Conservation (phyloP, 345 rosid genomes). For the Toxicodendron radicans region DNA sequence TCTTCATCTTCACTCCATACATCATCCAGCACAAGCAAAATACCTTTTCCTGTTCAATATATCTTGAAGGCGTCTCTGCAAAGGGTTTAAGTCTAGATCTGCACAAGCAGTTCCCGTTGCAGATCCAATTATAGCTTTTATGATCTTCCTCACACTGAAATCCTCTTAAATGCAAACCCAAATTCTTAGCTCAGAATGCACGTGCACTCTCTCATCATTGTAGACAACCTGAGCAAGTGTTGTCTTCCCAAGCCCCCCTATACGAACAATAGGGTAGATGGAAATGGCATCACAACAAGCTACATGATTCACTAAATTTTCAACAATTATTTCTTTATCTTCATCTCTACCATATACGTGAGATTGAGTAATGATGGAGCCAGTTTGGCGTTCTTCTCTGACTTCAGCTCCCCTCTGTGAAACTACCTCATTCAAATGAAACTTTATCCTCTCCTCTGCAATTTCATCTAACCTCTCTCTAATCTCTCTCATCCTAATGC, state of each 20-base stretch:
- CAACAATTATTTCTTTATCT: background rate
- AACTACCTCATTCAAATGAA: constrained; percentile 10
- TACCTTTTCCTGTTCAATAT: background rate
- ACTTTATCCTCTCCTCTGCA: constrained; percentile 8
- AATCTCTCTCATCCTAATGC: constrained; percentile 1
- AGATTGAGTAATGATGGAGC: constrained; percentile 16
- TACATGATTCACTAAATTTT: background rate
- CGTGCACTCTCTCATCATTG: background rate
- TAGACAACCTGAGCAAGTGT: constrained; percentile 6
- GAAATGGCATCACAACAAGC: background rate
- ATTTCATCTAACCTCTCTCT: constrained; percentile 4
- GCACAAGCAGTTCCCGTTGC: background rate
- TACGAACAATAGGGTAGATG: background rate
- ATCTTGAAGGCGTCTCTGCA: background rate
- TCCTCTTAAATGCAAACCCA: constrained; percentile 7
- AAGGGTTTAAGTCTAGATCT: background rate
- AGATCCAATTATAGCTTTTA: background rate
- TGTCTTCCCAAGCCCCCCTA: constrained; percentile 14
- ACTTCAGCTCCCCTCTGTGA: background rate
- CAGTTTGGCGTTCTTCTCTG: constrained; percentile 10
- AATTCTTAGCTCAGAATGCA: background rate
- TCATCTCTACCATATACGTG: constrained; percentile 6
- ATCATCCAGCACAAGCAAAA: background rate
- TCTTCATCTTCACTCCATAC: constrained; percentile 8
- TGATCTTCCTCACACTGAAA: background rate